Percentiles rank a stretch among this genome's conserved stretches.
These are phyloP conservation scores for Ogataea pignaliae DNA, from an alignment of 805 yeast species.

Conservation along the genomic window DNA sequence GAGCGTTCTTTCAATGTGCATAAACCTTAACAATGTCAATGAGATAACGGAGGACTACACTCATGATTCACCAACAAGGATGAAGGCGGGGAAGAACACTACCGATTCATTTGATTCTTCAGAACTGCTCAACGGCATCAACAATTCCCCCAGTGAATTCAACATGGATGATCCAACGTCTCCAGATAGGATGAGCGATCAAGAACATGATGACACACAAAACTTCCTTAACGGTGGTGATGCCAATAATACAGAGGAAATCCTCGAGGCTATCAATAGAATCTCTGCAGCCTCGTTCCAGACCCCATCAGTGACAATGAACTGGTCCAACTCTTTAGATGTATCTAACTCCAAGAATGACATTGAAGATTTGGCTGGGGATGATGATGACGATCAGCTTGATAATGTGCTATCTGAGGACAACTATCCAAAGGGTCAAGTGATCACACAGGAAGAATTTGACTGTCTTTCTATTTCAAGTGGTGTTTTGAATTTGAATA, in stretches of 20 bases:
- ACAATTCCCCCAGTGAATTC: constrained; percentile 4
- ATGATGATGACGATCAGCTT: neutral
- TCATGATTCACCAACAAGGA: constrained; percentile 22
- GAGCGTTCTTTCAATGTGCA: constrained; percentile 19
- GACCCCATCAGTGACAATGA: constrained; percentile 32
- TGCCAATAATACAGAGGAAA: constrained; percentile 12
- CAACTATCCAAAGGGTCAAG: neutral
- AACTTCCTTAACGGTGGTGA: neutral
- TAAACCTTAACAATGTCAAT: constrained; percentile 12
- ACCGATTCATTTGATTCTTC: constrained; percentile 5
- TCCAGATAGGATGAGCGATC: neutral
- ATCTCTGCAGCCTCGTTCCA: constrained; percentile 25
- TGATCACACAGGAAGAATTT: constrained; percentile 14
- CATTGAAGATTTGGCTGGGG: constrained; percentile 11
- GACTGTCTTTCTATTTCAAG: constrained; percentile 3
- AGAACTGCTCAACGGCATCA: constrained; percentile 4
- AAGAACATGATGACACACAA: neutral
- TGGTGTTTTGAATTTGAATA: neutral
- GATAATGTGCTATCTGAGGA: neutral
- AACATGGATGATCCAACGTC: neutral
- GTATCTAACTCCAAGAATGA: constrained; percentile 15
- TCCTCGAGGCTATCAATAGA: constrained; percentile 14
- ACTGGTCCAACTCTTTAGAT: constrained; percentile 33
- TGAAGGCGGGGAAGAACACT: neutral
- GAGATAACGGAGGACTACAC: constrained; percentile 12